Evolutionary conservation across 2,329 filamentous ascomycete species (phyloP).

Genomic region (Fusarium gaditjirri): DNA sequence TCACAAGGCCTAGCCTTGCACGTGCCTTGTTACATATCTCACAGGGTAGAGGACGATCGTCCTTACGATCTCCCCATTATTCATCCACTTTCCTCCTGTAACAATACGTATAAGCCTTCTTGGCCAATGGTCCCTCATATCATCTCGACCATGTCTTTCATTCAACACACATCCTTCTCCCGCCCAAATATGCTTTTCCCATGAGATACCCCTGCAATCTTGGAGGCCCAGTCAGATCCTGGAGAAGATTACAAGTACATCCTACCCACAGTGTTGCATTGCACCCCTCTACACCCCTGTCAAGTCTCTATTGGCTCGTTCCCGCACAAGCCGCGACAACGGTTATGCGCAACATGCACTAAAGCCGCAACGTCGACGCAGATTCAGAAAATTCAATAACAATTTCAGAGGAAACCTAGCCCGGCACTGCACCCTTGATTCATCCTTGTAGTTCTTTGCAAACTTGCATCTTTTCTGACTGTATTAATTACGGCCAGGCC

Average conservation of each 20-base stretch:
- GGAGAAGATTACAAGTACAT: constrained; percentile 19
- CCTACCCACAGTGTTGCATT: constrained; percentile 21
- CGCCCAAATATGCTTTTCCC: constrained; percentile 34
- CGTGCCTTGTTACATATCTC: constrained; percentile 32
- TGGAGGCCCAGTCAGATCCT: constrained; percentile 18
- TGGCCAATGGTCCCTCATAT: constrained; percentile 31
- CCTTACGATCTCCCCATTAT: constrained; percentile 39
- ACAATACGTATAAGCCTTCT: constrained; percentile 12
- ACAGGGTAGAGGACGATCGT: constrained; percentile 42
- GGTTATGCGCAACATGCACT: constrained; percentile 66
- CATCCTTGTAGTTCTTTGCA: constrained; percentile 25
- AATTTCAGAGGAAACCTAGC: constrained; percentile 50
- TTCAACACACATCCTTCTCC: constrained; percentile 29
- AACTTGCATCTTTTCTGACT: constrained; percentile 10
- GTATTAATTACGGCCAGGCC: constrained; percentile 23
- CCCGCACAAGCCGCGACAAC: constrained; percentile 55
- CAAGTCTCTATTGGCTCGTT: constrained; percentile 53
- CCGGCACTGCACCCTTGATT: constrained; percentile 21
- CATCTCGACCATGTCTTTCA: constrained; percentile 32
- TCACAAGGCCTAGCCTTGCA: constrained; percentile 19
- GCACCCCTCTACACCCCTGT: constrained; percentile 41
- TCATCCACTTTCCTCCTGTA: constrained; percentile 23
- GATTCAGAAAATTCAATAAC: constrained; percentile 55
- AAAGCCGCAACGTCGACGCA: constrained; percentile 58
- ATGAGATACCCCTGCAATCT: constrained; percentile 25